Percentiles rank a stretch among this genome's conserved stretches.
These are phyloP conservation scores for Schizosaccharomyces octosporus DNA, from an alignment of 805 yeast genomes.

Conservation along the genomic window DNA sequence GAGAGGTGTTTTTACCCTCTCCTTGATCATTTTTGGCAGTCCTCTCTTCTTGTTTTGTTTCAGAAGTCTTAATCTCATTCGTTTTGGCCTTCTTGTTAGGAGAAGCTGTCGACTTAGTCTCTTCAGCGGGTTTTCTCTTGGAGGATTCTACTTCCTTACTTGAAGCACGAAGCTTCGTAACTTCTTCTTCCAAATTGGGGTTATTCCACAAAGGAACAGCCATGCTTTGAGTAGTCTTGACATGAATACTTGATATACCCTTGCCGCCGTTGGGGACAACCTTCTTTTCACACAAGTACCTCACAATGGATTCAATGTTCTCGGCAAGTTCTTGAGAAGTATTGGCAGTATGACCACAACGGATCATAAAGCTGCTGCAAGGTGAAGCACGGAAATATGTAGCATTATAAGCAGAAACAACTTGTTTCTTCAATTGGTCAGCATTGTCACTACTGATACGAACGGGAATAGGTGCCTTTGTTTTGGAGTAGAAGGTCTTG, in stretches of 20 bases:
- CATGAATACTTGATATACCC: slow-evolving; percentile 21
- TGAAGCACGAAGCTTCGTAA: background rate
- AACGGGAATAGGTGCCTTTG: slow-evolving; percentile 47
- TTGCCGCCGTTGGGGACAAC: slow-evolving; percentile 12
- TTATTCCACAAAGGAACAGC: slow-evolving; percentile 61
- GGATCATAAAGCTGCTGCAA: slow-evolving; percentile 40
- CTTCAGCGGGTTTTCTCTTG: background rate
- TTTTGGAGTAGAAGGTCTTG: slow-evolving; percentile 40
- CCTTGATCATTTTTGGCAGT: background rate
- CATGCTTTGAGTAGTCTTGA: slow-evolving; percentile 53
- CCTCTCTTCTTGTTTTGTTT: background rate
- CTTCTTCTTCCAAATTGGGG: slow-evolving; percentile 19
- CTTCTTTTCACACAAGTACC: slow-evolving; percentile 9
- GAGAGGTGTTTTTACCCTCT: background rate
- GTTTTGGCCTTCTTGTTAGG: slow-evolving; percentile 13
- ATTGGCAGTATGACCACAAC: slow-evolving; percentile 32
- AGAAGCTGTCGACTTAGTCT: slow-evolving; percentile 9
- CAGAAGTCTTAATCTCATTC: slow-evolving; percentile 4
- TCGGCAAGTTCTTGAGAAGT: slow-evolving; percentile 27
- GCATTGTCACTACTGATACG: slow-evolving; percentile 23
- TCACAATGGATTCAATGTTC: slow-evolving; percentile 33
- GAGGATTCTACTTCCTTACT: background rate
- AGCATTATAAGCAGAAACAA: slow-evolving; percentile 32
- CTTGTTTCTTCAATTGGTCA: slow-evolving; percentile 30
- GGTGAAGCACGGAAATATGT: slow-evolving; percentile 46